These are phyloP conservation scores for Saitozyma podzolica DNA, from an alignment of 768 basidiomycete genomes.

Conservation along the genomic window DNA sequence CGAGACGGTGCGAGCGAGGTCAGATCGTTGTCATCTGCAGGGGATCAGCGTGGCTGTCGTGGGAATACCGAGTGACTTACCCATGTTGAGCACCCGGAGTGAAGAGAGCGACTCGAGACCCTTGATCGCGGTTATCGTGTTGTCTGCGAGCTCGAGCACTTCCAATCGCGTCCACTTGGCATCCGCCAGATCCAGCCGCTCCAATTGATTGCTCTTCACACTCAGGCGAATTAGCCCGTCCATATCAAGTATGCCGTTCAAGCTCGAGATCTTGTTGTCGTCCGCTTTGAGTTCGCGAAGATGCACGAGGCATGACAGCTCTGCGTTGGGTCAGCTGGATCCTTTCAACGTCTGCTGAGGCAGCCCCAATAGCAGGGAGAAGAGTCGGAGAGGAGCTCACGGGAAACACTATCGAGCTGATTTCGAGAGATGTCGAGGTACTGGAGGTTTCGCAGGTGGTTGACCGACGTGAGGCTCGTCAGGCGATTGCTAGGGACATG, in stretches of 20 bases:
- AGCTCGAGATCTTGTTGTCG: slow-evolving; percentile 70
- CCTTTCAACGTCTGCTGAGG: slow-evolving; percentile 2
- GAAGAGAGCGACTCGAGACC: slow-evolving; percentile 59
- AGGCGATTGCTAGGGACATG: slow-evolving; percentile 61
- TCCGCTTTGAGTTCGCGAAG: slow-evolving; percentile 89
- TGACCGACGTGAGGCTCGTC: slow-evolving; percentile 81
- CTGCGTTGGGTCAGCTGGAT: slow-evolving; percentile 54
- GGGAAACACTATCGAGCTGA: slow-evolving; percentile 78
- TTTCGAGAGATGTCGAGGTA: slow-evolving; percentile 88
- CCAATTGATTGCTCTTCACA: slow-evolving; percentile 63
- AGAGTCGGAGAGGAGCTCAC: slow-evolving; percentile 59
- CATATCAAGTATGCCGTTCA: slow-evolving; percentile 76
- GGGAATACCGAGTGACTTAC: slow-evolving; percentile 58
- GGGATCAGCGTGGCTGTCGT: slow-evolving; percentile 1
- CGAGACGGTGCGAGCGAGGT: slow-evolving; percentile 55
- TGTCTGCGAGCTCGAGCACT: slow-evolving; percentile 77
- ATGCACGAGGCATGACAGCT: slow-evolving; percentile 78
- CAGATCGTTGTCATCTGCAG: slow-evolving; percentile 71
- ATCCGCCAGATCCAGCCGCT: slow-evolving; percentile 60
- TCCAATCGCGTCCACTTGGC: slow-evolving; percentile 62
- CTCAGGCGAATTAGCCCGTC: slow-evolving; percentile 82
- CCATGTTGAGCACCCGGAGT: slow-evolving; percentile 75
- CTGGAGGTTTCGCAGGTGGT: slow-evolving; percentile 81
- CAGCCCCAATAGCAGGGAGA: slow-evolving; percentile 5
- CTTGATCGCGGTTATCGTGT: slow-evolving; percentile 62